These are phyloP conservation scores for Silene coronaria DNA, from an alignment of 179 eudicot species.

Conservation along the genomic window DNA sequence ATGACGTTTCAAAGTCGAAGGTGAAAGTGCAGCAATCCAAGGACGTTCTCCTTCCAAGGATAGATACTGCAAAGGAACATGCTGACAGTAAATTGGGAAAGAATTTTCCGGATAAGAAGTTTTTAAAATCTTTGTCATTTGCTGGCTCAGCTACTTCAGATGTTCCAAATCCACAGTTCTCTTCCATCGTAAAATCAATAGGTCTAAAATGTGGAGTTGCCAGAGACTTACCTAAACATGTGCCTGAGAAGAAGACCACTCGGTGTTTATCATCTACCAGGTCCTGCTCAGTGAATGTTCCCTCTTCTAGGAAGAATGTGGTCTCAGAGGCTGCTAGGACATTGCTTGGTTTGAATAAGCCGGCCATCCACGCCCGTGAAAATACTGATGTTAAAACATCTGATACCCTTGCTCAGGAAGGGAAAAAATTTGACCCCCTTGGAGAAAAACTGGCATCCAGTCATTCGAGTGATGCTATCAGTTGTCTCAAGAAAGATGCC, in stretches of 20 bases:
- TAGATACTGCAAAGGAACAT: slow-evolving; percentile 10
- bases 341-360: neutral
- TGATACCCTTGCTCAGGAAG: neutral
- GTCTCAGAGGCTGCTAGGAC: slow-evolving; percentile 8
- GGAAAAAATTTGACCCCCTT: neutral
- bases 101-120: slow-evolving; percentile 16
- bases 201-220: slow-evolving; percentile 13
- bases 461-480: slow-evolving; percentile 4
- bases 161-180: slow-evolving; percentile 9
- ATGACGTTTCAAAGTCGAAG: slow-evolving; percentile 14
- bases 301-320: slow-evolving; percentile 7
- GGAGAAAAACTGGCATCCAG: slow-evolving; percentile 19
- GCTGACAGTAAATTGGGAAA: slow-evolving; percentile 10
- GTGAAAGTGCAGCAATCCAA: slow-evolving; percentile 8
- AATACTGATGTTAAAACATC: slow-evolving; percentile 4
- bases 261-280: slow-evolving; percentile 10
- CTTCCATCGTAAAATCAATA: slow-evolving; percentile 12
- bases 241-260: slow-evolving; percentile 12
- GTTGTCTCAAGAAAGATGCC: slow-evolving; percentile 10
- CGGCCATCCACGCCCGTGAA: neutral
- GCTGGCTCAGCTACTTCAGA: slow-evolving; percentile 17
- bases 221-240: slow-evolving; percentile 13
- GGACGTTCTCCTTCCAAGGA: slow-evolving; percentile 9
- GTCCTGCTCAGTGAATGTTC: slow-evolving; percentile 11
- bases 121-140: slow-evolving; percentile 26